These are phyloP conservation scores for Smallanthus sonchifolius DNA, from an alignment of 129 eudicot species.

Conservation along the genomic window DNA sequence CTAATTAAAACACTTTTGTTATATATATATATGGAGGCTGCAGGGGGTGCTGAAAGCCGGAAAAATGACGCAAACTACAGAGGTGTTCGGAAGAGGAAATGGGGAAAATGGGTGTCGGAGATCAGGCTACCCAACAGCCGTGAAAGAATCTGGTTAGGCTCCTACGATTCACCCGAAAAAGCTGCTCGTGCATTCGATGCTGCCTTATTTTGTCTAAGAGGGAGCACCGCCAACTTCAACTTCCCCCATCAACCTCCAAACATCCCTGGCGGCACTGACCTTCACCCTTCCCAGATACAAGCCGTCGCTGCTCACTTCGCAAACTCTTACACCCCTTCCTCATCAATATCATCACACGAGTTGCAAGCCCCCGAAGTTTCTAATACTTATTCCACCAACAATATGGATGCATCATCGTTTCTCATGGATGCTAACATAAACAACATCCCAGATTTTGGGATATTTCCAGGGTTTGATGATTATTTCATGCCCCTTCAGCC, in stretches of 20 bases:
- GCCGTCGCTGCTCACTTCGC: slow-evolving; percentile 31
- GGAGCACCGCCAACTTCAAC: slow-evolving; percentile 34
- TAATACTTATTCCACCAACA: too few relatives aligned
- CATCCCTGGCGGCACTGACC: slow-evolving; percentile 30
- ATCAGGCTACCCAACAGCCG: too few relatives aligned
- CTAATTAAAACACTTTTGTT: too few relatives aligned
- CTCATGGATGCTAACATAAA: background rate
- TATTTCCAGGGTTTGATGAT: slow-evolving; percentile 41
- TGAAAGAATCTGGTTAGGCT: background rate
- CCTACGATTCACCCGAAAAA: slow-evolving; percentile 35
- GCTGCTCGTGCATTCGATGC: slow-evolving; percentile 48
- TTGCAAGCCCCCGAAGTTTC: too few relatives aligned
- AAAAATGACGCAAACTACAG: slow-evolving; percentile 16
- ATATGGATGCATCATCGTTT: background rate
- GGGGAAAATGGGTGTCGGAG: slow-evolving; percentile 33
- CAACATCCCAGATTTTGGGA: slow-evolving; percentile 15
- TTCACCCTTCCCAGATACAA: slow-evolving; percentile 35
- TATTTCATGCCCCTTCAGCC: slow-evolving; percentile 28
- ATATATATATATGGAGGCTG: too few relatives aligned
- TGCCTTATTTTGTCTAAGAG: slow-evolving; percentile 34
- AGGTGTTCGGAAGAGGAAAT: slow-evolving; percentile 42
- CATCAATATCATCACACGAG: background rate
- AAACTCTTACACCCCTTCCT: background rate
- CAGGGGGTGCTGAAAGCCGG: too few relatives aligned
- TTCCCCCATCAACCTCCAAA: slow-evolving; percentile 38